These are phyloP conservation scores for Neobulgaria alba DNA, from an alignment of 2,329 filamentous ascomycete species.

Conservation along the genomic window DNA sequence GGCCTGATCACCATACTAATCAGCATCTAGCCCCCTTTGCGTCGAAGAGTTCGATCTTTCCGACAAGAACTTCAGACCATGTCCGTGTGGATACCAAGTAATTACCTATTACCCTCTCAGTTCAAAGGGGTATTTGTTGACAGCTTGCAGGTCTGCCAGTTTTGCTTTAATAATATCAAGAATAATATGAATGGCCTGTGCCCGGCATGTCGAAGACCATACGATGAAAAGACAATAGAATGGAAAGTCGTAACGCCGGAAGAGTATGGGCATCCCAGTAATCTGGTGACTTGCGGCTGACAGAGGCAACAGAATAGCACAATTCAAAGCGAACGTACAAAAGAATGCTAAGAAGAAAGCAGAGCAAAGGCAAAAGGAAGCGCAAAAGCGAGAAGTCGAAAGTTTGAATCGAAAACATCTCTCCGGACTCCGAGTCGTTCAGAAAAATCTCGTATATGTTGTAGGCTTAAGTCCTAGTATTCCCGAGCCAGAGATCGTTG, in stretches of 20 bases:
- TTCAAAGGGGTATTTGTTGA: constrained; percentile 5
- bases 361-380: constrained; percentile 82
- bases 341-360: constrained; percentile 92
- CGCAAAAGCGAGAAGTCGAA: constrained; percentile 92
- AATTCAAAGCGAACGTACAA: constrained; percentile 68
- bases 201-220: constrained; percentile 90
- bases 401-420: constrained; percentile 93
- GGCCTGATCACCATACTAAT: not conserved
- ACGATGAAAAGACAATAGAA: constrained; percentile 94
- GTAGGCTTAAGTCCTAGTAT: constrained; percentile 88
- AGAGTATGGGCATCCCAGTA: constrained; percentile 56
- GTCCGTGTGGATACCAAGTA: constrained; percentile 97
- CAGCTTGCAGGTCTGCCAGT: constrained; percentile 78
- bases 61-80: constrained; percentile 93
- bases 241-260: constrained; percentile 93
- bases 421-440: constrained; percentile 88
- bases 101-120: constrained; percentile 19
- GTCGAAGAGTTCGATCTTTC: constrained; percentile 98
- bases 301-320: constrained; percentile 55
- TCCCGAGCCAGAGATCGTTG: constrained; percentile 83
- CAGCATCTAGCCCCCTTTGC: constrained; percentile 68
- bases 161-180: constrained; percentile 99
- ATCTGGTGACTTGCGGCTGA: not conserved
- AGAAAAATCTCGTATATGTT: constrained; percentile 98
- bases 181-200: constrained; percentile 96